Base-by-base conservation (phyloP, 768 basidiomycete genomes). In the Holtermanniella nyarrowii region DNA sequence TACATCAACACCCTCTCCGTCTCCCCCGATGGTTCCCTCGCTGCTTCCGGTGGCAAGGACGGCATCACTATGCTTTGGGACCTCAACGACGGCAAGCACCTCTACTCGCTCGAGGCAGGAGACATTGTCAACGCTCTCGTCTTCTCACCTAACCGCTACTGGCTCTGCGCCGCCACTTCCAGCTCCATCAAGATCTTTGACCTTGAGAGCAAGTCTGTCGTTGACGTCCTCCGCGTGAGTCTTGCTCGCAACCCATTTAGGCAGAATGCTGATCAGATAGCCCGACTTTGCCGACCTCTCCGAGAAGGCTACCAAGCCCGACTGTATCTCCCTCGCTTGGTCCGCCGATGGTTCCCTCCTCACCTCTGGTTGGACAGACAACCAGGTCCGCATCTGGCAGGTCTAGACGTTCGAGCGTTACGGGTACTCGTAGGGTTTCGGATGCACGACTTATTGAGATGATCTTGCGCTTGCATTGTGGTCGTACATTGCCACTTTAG, bases 51-150 rank as follows among this genome's bases (percentile, higher is more conserved):
- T 71, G 95, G 95, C 68, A 97, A 97, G 77, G 95, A 99, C 74
- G 91, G 91, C 56, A 93, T 96, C 75, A 95, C 91, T 73, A 96
- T 96, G 91, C 85, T 96, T 58, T 99, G 95, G 95, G 95, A 99
- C 74, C 78, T 99, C 68, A 97, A 96, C 77, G 95, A 97, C 79
- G 91, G 90, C 79, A 97, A 96, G 78, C 95, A 97, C 80, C 83
- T 99, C 68, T 99, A 99, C 81, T 96, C 90, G 49, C 85, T 99
- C 54, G 95, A 99, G 75, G 95, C 95, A 44, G 91, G 91, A 55
- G 88, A 99, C 73, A 78, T 90, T 62, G 91, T 99, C 81, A 96
- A 99, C 72, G 90, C 95, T 55, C 86, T 99, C 61, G 95, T 97
- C 73, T 99, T 99, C 81, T 91, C 88, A 14, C 95, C 95, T 55